Percentiles rank a stretch among this genome's conserved stretches.
Conservation (phyloP, 257 asterid genomes). For the Prunella vulgaris region DNA sequence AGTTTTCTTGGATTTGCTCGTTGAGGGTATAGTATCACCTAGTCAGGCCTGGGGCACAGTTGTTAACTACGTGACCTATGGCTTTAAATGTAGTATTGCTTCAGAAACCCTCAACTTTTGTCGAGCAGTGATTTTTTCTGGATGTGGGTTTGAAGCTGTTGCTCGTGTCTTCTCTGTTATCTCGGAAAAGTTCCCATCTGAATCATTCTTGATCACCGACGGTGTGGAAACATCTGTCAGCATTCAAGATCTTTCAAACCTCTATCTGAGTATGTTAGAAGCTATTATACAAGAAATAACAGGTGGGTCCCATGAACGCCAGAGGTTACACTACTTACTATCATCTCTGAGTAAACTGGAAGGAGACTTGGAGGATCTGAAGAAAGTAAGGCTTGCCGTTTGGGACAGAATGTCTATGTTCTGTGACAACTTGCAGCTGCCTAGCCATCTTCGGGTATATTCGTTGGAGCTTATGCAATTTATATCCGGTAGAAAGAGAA, state of each 20-base stretch:
- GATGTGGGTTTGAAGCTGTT: slow-evolving; percentile 66
- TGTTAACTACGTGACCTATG: slow-evolving; percentile 44
- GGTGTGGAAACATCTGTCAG: slow-evolving; percentile 25
- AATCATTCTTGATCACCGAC: slow-evolving; percentile 19
- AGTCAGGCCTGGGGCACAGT: slow-evolving; percentile 73
- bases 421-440: slow-evolving; percentile 64
- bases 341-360: slow-evolving; percentile 79
- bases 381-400: slow-evolving; percentile 57
- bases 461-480: slow-evolving; percentile 84
- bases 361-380: slow-evolving; percentile 59
- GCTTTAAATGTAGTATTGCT: slow-evolving; percentile 38
- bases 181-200: slow-evolving; percentile 36
- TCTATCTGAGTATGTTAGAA: slow-evolving; percentile 61
- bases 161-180: slow-evolving; percentile 42
- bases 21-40: slow-evolving; percentile 49
- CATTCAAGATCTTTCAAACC: slow-evolving; percentile 60
- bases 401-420: slow-evolving; percentile 71
- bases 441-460: slow-evolving; percentile 65
- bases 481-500: slow-evolving; percentile 52
- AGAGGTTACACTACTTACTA: slow-evolving; percentile 43
- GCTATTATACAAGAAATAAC: slow-evolving; percentile 54
- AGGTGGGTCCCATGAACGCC: slow-evolving; percentile 39
- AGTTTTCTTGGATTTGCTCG: slow-evolving; percentile 50
- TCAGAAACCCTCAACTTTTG: slow-evolving; percentile 54
- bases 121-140: slow-evolving; percentile 67